phyloP scores from a whole-genome alignment of 192 early-diverging fungal genomes.

The Dissophora ornata region DNA sequence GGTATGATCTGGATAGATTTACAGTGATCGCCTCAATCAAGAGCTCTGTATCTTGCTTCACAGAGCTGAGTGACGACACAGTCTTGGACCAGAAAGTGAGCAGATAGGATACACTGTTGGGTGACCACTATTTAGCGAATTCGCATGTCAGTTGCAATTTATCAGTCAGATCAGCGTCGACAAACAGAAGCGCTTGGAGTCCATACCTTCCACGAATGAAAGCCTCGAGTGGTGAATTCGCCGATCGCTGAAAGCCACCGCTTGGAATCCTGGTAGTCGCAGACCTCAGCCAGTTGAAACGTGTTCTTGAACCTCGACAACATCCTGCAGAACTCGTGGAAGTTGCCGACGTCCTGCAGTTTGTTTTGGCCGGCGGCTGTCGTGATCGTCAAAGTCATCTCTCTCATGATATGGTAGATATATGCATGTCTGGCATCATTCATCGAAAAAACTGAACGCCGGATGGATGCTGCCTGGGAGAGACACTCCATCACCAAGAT shows the following conservation, averaged over 20 bases:
- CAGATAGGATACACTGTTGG: constrained; percentile 79
- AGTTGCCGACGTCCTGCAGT: constrained; percentile 80
- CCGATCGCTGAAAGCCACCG: constrained; percentile 73
- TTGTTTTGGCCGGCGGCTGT: constrained; percentile 60
- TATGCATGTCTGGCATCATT: constrained; percentile 76
- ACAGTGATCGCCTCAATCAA: constrained; percentile 28
- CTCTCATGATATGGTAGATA: constrained; percentile 75
- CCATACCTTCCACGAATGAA: constrained; percentile 69
- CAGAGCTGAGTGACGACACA: constrained; percentile 56
- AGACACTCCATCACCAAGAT: constrained; percentile 75
- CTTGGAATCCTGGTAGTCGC: constrained; percentile 70
- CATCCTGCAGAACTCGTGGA: constrained; percentile 87
- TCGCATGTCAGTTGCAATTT: too few relatives aligned
- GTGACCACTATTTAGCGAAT: constrained; percentile 70
- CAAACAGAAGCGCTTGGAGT: too few relatives aligned
- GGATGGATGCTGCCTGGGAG: constrained; percentile 80
- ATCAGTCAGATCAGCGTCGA: too few relatives aligned
- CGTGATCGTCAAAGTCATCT: constrained; percentile 73
- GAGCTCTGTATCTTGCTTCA: constrained; percentile 11
- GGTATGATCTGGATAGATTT: constrained; percentile 59
- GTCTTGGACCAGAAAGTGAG: constrained; percentile 91
- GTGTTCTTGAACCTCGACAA: constrained; percentile 84
- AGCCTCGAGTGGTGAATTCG: constrained; percentile 72
- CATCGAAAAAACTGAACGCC: constrained; percentile 82
- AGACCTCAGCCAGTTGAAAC: constrained; percentile 82